A percentile compares a stretch with the other conserved stretches of the same genome.
Evolutionary conservation across 805 yeast species (phyloP).

Genomic region (Candida loeiensis): DNA sequence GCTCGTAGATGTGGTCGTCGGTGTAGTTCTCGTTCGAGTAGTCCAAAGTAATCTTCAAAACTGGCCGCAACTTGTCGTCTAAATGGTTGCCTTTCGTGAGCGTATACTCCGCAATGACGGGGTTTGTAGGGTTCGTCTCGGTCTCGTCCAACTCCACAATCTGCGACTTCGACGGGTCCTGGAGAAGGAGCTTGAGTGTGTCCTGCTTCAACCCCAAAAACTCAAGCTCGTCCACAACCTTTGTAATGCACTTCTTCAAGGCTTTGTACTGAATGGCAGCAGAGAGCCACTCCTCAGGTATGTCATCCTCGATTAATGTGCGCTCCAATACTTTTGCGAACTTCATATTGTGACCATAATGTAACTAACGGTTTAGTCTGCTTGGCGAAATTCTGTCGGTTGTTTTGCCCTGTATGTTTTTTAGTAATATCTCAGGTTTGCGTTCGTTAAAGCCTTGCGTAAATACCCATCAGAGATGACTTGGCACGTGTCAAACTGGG

Average conservation of each 20-base stretch:
- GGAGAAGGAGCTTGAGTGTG: slow-evolving; percentile 34
- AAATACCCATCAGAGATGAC: neutral
- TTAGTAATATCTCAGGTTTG: too few species aligned
- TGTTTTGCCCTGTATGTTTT: neutral
- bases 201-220: slow-evolving; percentile 54
- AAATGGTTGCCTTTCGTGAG: slow-evolving; percentile 28
- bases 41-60: slow-evolving; percentile 36
- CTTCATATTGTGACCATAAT: slow-evolving; percentile 47
- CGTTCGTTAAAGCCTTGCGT: neutral
- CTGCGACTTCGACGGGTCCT: slow-evolving; percentile 21
- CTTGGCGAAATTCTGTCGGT: neutral
- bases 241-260: slow-evolving; percentile 61
- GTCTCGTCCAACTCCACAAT: slow-evolving; percentile 31
- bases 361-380: neutral
- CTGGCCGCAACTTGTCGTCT: slow-evolving; percentile 31
- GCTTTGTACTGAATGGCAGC: slow-evolving; percentile 71
- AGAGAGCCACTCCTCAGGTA: slow-evolving; percentile 66
- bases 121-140: slow-evolving; percentile 34
- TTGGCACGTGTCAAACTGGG: neutral
- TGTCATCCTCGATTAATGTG: slow-evolving; percentile 53
- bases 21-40: slow-evolving; percentile 24
- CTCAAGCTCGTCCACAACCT: slow-evolving; percentile 61
- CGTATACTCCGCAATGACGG: slow-evolving; percentile 42
- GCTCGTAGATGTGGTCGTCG: slow-evolving; percentile 32
- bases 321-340: slow-evolving; percentile 71